Evolutionary conservation across 768 basidiomycete species (phyloP).

Genomic region (Lepiota brunneoincarnata): DNA sequence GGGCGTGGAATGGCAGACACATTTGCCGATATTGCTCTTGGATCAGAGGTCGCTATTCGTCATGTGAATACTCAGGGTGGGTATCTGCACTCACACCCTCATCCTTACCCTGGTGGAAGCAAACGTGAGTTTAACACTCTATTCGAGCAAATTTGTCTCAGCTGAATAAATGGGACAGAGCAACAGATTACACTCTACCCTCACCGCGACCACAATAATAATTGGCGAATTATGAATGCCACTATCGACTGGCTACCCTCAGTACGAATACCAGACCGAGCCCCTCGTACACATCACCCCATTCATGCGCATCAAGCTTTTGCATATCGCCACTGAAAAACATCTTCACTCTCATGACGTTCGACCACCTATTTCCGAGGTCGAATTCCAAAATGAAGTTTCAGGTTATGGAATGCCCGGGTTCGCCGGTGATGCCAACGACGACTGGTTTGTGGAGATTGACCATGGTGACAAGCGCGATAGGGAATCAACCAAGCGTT

Average conservation of each 20-base stretch:
- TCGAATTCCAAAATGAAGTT: slow-evolving; percentile 99
- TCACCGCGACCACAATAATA: slow-evolving; percentile 95
- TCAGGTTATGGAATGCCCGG: slow-evolving; percentile 89
- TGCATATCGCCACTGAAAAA: slow-evolving; percentile 79
- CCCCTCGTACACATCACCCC: slow-evolving; percentile 65
- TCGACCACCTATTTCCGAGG: slow-evolving; percentile 93
- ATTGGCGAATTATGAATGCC: slow-evolving; percentile 84
- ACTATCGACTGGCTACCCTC: slow-evolving; percentile 41
- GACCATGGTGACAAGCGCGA: slow-evolving; percentile 65
- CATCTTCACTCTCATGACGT: slow-evolving; percentile 93
- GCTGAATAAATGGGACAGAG: slow-evolving; percentile 45
- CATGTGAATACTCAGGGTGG: slow-evolving; percentile 98
- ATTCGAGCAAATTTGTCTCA: not conserved
- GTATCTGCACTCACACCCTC: slow-evolving; percentile 94
- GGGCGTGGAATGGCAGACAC: slow-evolving; percentile 93
- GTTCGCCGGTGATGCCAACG: slow-evolving; percentile 87
- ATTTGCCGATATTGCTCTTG: slow-evolving; percentile 88
- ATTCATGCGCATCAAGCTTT: slow-evolving; percentile 73
- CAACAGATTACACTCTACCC: slow-evolving; percentile 99
- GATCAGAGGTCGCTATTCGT: slow-evolving; percentile 79
- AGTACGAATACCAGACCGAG: slow-evolving; percentile 42
- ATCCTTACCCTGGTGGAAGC: slow-evolving; percentile 87
- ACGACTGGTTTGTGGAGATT: slow-evolving; percentile 91
- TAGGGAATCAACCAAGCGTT: slow-evolving; percentile 59
- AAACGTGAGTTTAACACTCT: slow-evolving; percentile 53